A percentile compares a stretch with the other conserved stretches of the same genome.
Conservation (phyloP, 768 basidiomycete species). For the Butyriboletus loyo region DNA sequence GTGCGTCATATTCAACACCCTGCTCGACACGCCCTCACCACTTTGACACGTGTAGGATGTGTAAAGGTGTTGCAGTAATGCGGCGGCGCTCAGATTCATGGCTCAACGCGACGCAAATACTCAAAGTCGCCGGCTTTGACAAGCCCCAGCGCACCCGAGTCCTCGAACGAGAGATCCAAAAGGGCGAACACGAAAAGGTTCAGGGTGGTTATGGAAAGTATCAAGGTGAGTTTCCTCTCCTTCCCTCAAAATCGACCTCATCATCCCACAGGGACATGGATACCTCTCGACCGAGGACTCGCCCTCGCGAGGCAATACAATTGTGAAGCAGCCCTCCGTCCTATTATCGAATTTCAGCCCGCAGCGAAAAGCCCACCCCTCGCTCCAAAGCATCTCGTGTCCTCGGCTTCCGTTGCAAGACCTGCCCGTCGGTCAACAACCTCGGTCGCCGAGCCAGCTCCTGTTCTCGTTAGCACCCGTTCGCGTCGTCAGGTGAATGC, state of each 20-base stretch:
- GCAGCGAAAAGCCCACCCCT: slow-evolving; percentile 88
- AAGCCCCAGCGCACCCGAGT: slow-evolving; percentile 98
- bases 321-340: slow-evolving; percentile 80
- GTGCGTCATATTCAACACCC: slow-evolving; percentile 49
- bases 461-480: slow-evolving; percentile 45
- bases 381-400: slow-evolving; percentile 93
- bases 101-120: slow-evolving; percentile 98
- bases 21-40: slow-evolving; percentile 32
- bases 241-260: background rate
- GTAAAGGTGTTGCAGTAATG: slow-evolving; percentile 96
- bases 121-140: slow-evolving; percentile 99
- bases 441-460: slow-evolving; percentile 13
- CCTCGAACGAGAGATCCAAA: slow-evolving; percentile 96
- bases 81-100: slow-evolving; percentile 93
- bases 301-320: slow-evolving; percentile 88
- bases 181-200: slow-evolving; percentile 98
- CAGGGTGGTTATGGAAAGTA: slow-evolving; percentile 99
- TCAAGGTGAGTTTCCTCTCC: slow-evolving; percentile 66
- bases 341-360: slow-evolving; percentile 93
- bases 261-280: slow-evolving; percentile 85
- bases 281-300: slow-evolving; percentile 89
- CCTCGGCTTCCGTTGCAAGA: slow-evolving; percentile 47
- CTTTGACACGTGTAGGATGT: slow-evolving; percentile 68
- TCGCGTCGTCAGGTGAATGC: slow-evolving; percentile 50
- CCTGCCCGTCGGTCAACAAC: slow-evolving; percentile 27